Evolutionary conservation across 352 stramenopile species (phyloP).

Genomic region (Globisporangium perplexum): DNA sequence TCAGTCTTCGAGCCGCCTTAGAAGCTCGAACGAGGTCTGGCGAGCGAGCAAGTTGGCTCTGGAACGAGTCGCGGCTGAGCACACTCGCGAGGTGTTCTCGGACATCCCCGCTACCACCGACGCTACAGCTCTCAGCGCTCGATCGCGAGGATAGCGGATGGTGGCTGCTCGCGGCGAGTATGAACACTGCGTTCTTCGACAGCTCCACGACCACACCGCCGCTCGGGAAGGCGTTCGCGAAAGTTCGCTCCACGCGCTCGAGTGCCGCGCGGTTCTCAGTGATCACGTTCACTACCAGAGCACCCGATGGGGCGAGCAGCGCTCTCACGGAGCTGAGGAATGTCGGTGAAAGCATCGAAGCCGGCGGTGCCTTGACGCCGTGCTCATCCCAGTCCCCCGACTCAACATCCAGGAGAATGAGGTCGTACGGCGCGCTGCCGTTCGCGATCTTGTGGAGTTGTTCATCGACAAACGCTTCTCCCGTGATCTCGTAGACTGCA

Average conservation of each 20-base stretch:
- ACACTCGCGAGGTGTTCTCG: background rate
- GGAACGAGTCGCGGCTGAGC: slow-evolving; percentile 6
- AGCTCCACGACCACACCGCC: slow-evolving; percentile 25
- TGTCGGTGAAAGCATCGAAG: slow-evolving; percentile 27
- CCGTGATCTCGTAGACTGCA: slow-evolving; percentile 31
- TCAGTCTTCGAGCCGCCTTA: background rate
- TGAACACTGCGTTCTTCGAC: slow-evolving; percentile 33
- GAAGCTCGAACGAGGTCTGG: slow-evolving; percentile 9
- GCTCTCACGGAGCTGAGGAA: slow-evolving; percentile 29
- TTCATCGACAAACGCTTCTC: slow-evolving; percentile 35
- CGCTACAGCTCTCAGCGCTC: background rate
- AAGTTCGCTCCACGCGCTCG: slow-evolving; percentile 15
- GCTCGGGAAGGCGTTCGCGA: slow-evolving; percentile 24
- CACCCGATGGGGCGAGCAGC: slow-evolving; percentile 22
- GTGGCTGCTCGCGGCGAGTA: background rate
- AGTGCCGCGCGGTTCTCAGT: slow-evolving; percentile 28
- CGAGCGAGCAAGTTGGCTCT: slow-evolving; percentile 2
- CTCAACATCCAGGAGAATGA: slow-evolving; percentile 67
- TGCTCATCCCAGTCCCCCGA: slow-evolving; percentile 22
- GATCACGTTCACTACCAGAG: slow-evolving; percentile 64
- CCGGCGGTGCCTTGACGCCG: slow-evolving; percentile 34
- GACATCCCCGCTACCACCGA: background rate
- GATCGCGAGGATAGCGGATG: slow-evolving; percentile 18
- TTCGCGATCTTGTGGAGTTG: slow-evolving; percentile 6
- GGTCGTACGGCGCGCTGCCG: slow-evolving; percentile 19